Percentiles rank a stretch among this genome's conserved stretches.
phyloP scores from a whole-genome alignment of 371 early-diverging fungal species.

The Parasitella parasitica region DNA sequence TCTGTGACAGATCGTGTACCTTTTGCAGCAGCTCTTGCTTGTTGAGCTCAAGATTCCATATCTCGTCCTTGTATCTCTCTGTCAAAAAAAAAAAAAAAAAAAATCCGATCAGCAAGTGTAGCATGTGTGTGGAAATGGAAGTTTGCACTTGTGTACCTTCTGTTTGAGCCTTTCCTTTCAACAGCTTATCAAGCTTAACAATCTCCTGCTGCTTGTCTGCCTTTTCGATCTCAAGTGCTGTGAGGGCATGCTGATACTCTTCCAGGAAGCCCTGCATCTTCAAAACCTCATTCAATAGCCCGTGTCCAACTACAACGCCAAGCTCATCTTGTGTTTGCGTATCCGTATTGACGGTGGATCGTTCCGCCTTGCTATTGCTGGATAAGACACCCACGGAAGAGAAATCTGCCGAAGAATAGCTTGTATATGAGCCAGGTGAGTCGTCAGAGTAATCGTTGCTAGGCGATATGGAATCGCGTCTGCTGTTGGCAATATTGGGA shows the following conservation, averaged over 20 bases:
- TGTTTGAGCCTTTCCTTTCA: conserved; percentile 2
- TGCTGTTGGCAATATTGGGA: not conserved
- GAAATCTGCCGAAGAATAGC: not conserved
- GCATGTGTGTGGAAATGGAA: not conserved
- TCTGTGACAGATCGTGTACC: not conserved
- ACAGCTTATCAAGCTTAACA: not conserved
- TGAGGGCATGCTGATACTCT: conserved; percentile 2
- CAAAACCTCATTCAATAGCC: not conserved
- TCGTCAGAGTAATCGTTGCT: not conserved
- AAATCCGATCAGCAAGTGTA: not conserved
- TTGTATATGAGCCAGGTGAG: not conserved
- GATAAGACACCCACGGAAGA: not conserved
- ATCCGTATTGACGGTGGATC: not conserved
- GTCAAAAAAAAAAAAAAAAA: conserved; percentile 8
- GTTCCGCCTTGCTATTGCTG: not conserved
- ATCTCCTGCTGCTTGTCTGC: conserved; percentile 20
- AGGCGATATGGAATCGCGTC: not conserved
- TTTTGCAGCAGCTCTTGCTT: conserved; percentile 20
- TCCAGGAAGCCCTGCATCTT: conserved; percentile 13
- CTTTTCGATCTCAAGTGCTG: conserved; percentile 11
- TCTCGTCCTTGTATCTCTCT: conserved; percentile 24
- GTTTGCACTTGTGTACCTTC: not conserved
- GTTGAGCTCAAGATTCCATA: conserved; percentile 19
- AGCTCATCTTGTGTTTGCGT: not conserved
- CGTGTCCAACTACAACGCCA: not conserved